phyloP scores from a whole-genome alignment of 2,329 filamentous ascomycete species.

The Zasmidium cellare region DNA sequence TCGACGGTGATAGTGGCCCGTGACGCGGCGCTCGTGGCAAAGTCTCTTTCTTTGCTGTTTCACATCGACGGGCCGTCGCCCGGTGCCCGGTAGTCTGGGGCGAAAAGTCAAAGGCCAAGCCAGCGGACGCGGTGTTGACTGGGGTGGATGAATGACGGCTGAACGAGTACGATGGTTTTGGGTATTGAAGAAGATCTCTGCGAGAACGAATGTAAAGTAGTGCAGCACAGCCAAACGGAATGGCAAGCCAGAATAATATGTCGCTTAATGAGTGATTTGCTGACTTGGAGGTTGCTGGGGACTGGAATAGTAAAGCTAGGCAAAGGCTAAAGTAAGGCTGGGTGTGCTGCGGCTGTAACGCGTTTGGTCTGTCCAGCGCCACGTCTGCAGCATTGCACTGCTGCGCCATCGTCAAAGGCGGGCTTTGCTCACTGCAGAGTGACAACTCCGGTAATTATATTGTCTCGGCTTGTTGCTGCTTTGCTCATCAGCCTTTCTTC shows the following conservation, averaged over 20 bases:
- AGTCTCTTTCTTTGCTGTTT: background rate
- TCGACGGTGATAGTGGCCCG: background rate
- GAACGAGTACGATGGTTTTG: too few species aligned
- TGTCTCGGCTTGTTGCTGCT: background rate
- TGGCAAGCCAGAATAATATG: too few species aligned
- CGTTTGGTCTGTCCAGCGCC: background rate
- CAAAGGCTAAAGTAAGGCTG: too few species aligned
- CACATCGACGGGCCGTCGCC: background rate
- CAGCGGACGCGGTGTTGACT: too few species aligned
- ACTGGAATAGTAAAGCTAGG: background rate
- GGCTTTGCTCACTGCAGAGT: background rate
- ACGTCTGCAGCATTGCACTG: background rate
- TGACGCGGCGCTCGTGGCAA: background rate
- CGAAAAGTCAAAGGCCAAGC: background rate
- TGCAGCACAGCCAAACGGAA: too few species aligned
- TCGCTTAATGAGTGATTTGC: background rate
- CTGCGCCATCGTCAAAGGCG: background rate
- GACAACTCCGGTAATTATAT: background rate
- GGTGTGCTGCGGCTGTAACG: background rate
- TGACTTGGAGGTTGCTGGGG: background rate
- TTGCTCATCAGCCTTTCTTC: too few species aligned
- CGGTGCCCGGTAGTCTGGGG: background rate
- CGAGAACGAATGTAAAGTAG: too few species aligned
- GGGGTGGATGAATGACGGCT: background rate
- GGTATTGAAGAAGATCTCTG: too few species aligned